Evolutionary conservation across 2,329 filamentous ascomycete genomes (phyloP), one percentile per base, ranked within the genome.

Genomic region (Gyromitra esculenta): DNA sequence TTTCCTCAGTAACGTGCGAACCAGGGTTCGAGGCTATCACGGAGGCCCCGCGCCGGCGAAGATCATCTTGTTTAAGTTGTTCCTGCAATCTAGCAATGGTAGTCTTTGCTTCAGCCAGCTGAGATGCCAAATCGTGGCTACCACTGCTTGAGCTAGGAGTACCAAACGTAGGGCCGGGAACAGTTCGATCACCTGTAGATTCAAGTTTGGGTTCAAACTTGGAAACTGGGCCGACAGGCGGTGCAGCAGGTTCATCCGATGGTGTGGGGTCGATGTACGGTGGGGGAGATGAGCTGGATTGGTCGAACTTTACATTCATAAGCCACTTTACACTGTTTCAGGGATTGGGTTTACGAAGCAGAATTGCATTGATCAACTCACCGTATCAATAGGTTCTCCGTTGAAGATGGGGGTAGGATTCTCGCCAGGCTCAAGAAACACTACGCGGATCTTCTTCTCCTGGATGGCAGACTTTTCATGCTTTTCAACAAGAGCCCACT

Each of bases 361-460:
- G 69, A 75, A 52, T 64, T 54, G 21, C 60, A 67, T 59, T 9
- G 31, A 69, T 59, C 67, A 64, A 77, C 79, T 73, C 65, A 73
- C 77, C 65, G 81, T 57, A 56, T 71, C 72, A 41, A 64, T 31
- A 54, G 45, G 39, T 1, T 75, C 65, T 75, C 79, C 64, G 75
- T 79, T 75, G 60, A 77, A 62, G 70, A 72, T 56, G 25, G 65
- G 65, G 73, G 63, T 63, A 39, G 77, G 37, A 65, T 78, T 64
- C 75, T 87, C 87, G 64, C 89, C 88, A 8, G 91, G 87, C 62
- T 91, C 84, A 54, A 97, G 87, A 87, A 95, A 99, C 80, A 88
- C 88, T 79, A 99, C 96, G 60, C 95, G 91, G 81, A 99, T 99
- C 87, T 98, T 99, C 86, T 91, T 93, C 87, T 99, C 96, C 82